Conservation (phyloP, 1,284 basidiomycete genomes). For the Lignosus rhinocerotis region DNA sequence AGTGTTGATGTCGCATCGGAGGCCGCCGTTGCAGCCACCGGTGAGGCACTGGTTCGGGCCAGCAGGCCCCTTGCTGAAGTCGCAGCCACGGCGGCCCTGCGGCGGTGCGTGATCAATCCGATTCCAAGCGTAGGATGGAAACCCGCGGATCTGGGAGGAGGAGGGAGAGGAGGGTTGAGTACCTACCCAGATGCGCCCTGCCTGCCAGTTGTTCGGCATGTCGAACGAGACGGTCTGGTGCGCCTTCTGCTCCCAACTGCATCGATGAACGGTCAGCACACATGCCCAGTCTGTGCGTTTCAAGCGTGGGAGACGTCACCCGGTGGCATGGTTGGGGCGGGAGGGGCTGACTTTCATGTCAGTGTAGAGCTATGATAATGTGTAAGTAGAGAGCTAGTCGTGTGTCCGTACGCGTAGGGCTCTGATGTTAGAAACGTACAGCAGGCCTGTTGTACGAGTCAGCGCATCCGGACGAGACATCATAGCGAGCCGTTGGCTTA, state of each 20-base stretch:
- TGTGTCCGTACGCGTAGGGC: not conserved
- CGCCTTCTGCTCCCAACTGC: slow-evolving; percentile 18
- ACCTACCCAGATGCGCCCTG: slow-evolving; percentile 37
- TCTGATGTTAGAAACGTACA: not conserved
- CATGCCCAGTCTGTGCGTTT: not conserved
- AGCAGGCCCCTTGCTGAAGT: slow-evolving; percentile 36
- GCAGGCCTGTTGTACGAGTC: not conserved
- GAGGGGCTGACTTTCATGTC: slow-evolving; percentile 32
- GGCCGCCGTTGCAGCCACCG: slow-evolving; percentile 50
- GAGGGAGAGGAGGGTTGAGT: not conserved
- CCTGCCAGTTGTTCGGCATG: slow-evolving; percentile 36
- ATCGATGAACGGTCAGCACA: not conserved
- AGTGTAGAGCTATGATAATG: slow-evolving; percentile 28
- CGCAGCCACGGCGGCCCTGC: slow-evolving; percentile 42
- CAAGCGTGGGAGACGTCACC: slow-evolving; percentile 18
- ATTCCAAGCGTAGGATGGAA: too few species aligned
- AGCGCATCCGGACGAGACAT: not conserved
- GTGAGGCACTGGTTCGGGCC: slow-evolving; percentile 43
- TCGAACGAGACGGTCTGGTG: slow-evolving; percentile 25
- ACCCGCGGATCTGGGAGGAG: not conserved
- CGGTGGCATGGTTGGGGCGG: slow-evolving; percentile 32
- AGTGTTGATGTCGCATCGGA: slow-evolving; percentile 40
- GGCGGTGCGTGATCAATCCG: not conserved
- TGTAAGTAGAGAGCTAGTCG: not conserved
- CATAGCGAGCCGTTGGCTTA: not conserved